Base-by-base conservation (phyloP, 306 rosid species). In the Rubus idaeus region DNA sequence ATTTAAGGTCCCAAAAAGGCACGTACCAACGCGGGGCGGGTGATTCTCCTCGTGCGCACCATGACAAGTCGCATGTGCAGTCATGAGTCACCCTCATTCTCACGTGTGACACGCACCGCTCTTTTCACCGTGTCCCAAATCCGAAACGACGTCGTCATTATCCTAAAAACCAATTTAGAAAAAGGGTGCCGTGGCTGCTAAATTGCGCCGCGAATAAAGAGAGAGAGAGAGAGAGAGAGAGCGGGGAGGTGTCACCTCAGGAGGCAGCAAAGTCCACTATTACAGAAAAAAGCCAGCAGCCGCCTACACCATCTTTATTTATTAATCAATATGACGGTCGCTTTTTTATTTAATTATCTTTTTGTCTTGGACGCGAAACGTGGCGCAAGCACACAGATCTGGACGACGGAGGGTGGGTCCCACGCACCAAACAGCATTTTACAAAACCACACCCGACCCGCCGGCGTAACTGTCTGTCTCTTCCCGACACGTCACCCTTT, bases 401-500 rank as follows among this genome's bases (percentile, higher is more conserved):
- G 2, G 0, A 8, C 5, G 46, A 4, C 0, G 0, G 30, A 4
- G 2, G 0, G 18, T 58, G 86, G 86, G 79, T 3, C 86, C 86
- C 80, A 42, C 73, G 0, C 44, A 49, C 23, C 20, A 73, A 30
- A 26, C 62, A 45, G 52, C 77, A 42, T 64, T 79, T 61, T 66
- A 18, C 71, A 42, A 52, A 62, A 71, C 78, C 70, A 70, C 73
- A 35, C 82, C 86, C 82, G 87, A 72, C 88, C 74, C 70, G 85
- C 86, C 87, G 84, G 82, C 81, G 79, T 55, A 60, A 74, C 77
- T 83, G 85, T 78, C 85, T 84, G 85, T 83, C 83, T 8, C 68
- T 64, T 3, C 71, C 86, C 83, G 68, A 83, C 88, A 85, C 93
- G 87, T 90, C 86, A 86, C 84, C 69, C 78, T 21, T 51, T 46